Conservation (phyloP, 1,284 basidiomycete genomes). For the Pterulicium gracile region DNA sequence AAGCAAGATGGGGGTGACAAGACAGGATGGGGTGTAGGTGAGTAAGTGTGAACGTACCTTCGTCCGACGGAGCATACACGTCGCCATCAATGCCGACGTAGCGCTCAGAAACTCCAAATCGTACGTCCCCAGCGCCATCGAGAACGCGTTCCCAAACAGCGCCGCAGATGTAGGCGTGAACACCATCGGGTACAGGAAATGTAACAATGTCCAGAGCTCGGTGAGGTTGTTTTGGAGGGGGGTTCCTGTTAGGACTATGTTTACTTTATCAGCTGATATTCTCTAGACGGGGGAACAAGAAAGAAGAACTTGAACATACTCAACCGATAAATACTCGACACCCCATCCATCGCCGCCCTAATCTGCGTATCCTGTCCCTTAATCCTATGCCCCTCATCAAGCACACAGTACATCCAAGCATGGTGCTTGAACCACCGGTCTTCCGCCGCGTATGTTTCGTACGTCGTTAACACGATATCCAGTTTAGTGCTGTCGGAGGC, state of each 20-base stretch:
- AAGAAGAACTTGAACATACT: constrained; percentile 20
- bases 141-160: constrained; percentile 40
- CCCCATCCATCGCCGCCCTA: constrained; percentile 29
- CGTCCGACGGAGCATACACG: constrained; percentile 50
- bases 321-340: constrained; percentile 40
- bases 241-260: constrained; percentile 50
- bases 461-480: constrained; percentile 49
- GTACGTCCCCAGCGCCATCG: constrained; percentile 39
- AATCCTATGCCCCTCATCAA: constrained; percentile 54
- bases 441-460: constrained; percentile 39
- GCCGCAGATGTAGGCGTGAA: constrained; percentile 37
- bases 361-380: constrained; percentile 42
- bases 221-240: constrained; percentile 53
- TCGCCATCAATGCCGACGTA: constrained; percentile 33
- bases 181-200: constrained; percentile 41
- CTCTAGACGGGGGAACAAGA: neutral
- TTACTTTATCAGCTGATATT: no score
- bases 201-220: constrained; percentile 48
- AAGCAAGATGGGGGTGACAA: no score
- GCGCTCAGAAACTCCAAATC: constrained; percentile 35
- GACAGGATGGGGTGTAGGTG: no score
- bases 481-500: constrained; percentile 18
- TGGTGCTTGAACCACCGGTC: constrained; percentile 45
- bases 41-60: no score
- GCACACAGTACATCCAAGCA: constrained; percentile 44